These are phyloP conservation scores for Basipetospora chlamydospora DNA, from an alignment of 2,329 filamentous ascomycete genomes.

Conservation along the genomic window DNA sequence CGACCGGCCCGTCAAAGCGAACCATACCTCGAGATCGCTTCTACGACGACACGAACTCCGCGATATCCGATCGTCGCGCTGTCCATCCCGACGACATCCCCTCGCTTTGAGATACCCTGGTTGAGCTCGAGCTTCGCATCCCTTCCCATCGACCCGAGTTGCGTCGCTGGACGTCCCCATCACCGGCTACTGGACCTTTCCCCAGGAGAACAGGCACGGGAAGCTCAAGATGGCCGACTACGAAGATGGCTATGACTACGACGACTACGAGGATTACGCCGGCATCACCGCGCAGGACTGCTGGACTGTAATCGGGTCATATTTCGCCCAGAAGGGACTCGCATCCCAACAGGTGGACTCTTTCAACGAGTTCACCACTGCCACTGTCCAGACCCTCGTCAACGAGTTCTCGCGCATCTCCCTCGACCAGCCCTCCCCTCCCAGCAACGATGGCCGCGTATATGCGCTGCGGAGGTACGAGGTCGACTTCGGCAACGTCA, in stretches of 20 bases:
- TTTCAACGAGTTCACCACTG: conserved; percentile 91
- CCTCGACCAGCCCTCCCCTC: conserved; percentile 83
- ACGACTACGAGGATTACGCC: conserved; percentile 53
- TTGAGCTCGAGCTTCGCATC: no score
- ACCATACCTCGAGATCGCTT: no score
- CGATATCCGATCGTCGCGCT: no score
- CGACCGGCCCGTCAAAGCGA: no score
- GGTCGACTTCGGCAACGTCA: conserved; percentile 82
- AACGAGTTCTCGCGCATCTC: conserved; percentile 82
- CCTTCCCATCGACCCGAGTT: no score
- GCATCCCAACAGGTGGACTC: conserved; percentile 97
- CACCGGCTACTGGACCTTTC: neutral
- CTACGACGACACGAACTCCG: no score
- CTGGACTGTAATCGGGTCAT: conserved; percentile 94
- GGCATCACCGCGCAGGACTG: conserved; percentile 91
- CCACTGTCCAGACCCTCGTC: conserved; percentile 88
- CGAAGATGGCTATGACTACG: conserved; percentile 48
- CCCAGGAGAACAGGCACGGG: neutral
- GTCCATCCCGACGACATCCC: no score
- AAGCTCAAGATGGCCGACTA: conserved; percentile 36
- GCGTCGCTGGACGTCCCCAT: no score
- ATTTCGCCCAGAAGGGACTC: conserved; percentile 90
- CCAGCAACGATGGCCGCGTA: conserved; percentile 58
- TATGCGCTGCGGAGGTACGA: conserved; percentile 86
- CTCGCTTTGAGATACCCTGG: no score